A percentile compares a stretch with the other conserved stretches of the same genome.
Conservation (phyloP, 2,329 filamentous ascomycete species). For the Diaporthe amygdali region DNA sequence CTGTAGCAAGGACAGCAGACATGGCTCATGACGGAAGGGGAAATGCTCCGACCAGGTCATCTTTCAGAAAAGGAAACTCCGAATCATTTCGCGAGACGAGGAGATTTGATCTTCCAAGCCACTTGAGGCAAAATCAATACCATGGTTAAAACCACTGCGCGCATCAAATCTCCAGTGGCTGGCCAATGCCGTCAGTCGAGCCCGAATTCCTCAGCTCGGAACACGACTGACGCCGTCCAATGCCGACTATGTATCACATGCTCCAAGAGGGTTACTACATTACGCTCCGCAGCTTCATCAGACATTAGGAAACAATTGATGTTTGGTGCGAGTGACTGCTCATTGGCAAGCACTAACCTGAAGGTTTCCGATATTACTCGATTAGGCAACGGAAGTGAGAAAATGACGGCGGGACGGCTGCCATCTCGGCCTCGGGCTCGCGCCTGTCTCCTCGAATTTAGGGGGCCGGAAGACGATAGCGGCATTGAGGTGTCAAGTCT, state of each 20-base stretch:
- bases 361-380: not conserved
- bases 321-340: not conserved
- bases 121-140: not conserved
- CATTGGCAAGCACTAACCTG: not conserved
- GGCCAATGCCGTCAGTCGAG: not conserved
- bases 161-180: not conserved
- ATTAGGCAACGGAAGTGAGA: not conserved
- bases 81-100: not conserved
- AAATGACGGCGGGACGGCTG: not conserved
- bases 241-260: not conserved
- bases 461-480: not conserved
- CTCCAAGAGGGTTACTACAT: too few species aligned
- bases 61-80: not conserved
- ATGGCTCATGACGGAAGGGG: too few species aligned
- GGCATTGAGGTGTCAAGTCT: not conserved
- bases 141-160: too few species aligned
- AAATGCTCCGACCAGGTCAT: too few species aligned
- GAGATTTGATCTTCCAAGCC: too few species aligned
- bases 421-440: conserved; percentile 3
- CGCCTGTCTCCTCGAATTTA: not conserved
- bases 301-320: not conserved
- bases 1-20: not conserved
- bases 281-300: not conserved
- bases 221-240: not conserved
- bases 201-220: not conserved